phyloP scores from a whole-genome alignment of 768 basidiomycete genomes.

The Lactarius quietus region DNA sequence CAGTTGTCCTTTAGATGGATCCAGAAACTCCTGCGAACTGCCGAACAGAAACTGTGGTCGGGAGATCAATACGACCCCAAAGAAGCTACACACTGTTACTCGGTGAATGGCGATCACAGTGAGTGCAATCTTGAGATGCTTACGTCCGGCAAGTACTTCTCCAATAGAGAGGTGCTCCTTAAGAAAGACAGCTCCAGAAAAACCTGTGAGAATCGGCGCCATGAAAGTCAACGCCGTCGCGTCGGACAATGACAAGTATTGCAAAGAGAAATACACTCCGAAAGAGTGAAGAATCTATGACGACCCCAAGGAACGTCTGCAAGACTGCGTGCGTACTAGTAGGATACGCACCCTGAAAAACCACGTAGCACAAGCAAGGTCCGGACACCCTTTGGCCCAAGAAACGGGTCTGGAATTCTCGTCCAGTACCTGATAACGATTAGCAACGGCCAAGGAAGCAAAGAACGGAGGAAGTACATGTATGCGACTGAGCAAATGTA shows the following conservation, averaged over 20 bases:
- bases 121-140: background rate
- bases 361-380: too few species aligned
- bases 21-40: background rate
- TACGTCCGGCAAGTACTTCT: background rate
- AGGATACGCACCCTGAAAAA: too few species aligned
- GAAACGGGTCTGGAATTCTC: background rate
- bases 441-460: too few species aligned
- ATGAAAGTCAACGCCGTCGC: background rate
- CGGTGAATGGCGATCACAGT: background rate
- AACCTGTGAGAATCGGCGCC: background rate
- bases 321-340: background rate
- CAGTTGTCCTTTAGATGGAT: slow-evolving; percentile 8
- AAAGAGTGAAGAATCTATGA: background rate
- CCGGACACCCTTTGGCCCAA: background rate
- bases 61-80: slow-evolving; percentile 46
- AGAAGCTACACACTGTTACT: background rate
- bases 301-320: background rate
- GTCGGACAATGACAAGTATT: background rate
- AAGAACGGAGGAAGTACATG: too few species aligned
- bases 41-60: slow-evolving; percentile 76
- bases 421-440: too few species aligned
- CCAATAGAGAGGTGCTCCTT: background rate
- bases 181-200: background rate
- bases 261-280: background rate
- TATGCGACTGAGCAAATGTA: too few species aligned